These are phyloP conservation scores for Globisporangium recalcitrans DNA, from an alignment of 352 stramenopile genomes.

Conservation along the genomic window DNA sequence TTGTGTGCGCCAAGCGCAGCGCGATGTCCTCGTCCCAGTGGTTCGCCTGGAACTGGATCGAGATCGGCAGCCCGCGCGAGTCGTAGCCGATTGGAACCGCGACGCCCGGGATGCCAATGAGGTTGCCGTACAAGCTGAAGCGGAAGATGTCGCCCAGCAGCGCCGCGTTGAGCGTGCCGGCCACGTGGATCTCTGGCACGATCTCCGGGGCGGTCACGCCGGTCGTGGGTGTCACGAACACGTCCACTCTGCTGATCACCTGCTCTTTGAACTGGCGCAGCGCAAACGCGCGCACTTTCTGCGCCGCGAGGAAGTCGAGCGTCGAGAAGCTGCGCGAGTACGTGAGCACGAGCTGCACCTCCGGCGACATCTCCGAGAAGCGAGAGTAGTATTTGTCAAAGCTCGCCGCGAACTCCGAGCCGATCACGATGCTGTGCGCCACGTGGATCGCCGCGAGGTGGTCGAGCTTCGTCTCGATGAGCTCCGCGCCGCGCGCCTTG, in stretches of 20 bases:
- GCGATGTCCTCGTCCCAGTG: conserved; percentile 78
- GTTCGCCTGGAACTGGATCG: conserved; percentile 69
- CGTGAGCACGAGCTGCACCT: conserved; percentile 67
- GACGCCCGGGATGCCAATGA: conserved; percentile 80
- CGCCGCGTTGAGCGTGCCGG: conserved; percentile 52
- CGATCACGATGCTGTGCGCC: conserved; percentile 78
- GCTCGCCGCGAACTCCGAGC: conserved; percentile 71
- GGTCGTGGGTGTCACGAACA: conserved; percentile 85
- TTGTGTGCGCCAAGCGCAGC: conserved; percentile 55
- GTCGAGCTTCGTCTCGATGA: conserved; percentile 75
- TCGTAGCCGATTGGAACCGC: conserved; percentile 75
- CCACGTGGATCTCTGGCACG: conserved; percentile 30
- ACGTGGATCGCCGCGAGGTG: conserved; percentile 76
- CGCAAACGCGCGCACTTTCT: conserved; percentile 81
- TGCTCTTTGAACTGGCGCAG: conserved; percentile 66
- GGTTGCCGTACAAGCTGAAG: conserved; percentile 83
- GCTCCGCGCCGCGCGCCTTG: conserved; percentile 46
- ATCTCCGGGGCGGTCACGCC: conserved; percentile 75
- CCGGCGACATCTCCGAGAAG: conserved; percentile 53
- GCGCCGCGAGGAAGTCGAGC: conserved; percentile 79
- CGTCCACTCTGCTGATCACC: conserved; percentile 82
- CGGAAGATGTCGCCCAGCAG: conserved; percentile 66
- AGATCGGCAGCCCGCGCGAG: conserved; percentile 53
- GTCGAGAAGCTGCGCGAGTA: conserved; percentile 63
- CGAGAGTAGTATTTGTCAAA: conserved; percentile 61